Evolutionary conservation across 495 filamentous ascomycete species (phyloP).

Genomic region (Penicillium cosmopolitanum): DNA sequence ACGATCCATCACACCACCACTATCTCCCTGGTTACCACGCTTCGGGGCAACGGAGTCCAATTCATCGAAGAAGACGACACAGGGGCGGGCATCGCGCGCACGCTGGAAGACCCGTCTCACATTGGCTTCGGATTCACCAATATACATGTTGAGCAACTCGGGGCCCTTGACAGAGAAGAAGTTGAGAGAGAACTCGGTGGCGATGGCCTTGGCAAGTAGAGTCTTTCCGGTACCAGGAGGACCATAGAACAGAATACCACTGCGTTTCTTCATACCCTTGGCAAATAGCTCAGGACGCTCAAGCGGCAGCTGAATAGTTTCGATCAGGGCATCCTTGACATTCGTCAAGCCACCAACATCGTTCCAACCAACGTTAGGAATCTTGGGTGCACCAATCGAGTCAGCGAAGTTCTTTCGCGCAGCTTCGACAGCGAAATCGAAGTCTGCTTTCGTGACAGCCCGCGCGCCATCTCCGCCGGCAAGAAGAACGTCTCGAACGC

Average conservation of each 20-base stretch:
- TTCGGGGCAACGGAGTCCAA: constrained; percentile 97
- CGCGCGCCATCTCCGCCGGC: constrained; percentile 83
- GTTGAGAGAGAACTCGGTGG: constrained; percentile 96
- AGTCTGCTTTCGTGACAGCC: constrained; percentile 83
- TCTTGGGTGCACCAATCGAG: constrained; percentile 96
- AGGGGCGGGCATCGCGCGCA: constrained; percentile 91
- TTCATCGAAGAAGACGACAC: constrained; percentile 98
- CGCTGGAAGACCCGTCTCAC: constrained; percentile 95
- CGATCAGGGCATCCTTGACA: constrained; percentile 93
- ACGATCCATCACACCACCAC: constrained; percentile 97
- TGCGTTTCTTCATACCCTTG: constrained; percentile 98
- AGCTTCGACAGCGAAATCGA: constrained; percentile 87
- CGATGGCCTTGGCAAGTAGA: constrained; percentile 94
- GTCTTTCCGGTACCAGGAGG: constrained; percentile 98
- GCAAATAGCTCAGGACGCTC: constrained; percentile 94
- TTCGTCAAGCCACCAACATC: constrained; percentile 94
- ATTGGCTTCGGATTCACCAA: constrained; percentile 97
- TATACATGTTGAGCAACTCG: constrained; percentile 98
- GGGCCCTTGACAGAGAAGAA: constrained; percentile 99
- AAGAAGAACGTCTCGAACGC: constrained; percentile 78
- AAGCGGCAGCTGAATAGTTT: constrained; percentile 94
- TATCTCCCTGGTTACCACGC: constrained; percentile 96
- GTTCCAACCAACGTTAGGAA: constrained; percentile 94
- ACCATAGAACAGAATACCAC: constrained; percentile 96
- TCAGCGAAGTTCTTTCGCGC: constrained; percentile 98